phyloP scores from a whole-genome alignment of 768 basidiomycete species.

The Kwoniella dejecticola region DNA sequence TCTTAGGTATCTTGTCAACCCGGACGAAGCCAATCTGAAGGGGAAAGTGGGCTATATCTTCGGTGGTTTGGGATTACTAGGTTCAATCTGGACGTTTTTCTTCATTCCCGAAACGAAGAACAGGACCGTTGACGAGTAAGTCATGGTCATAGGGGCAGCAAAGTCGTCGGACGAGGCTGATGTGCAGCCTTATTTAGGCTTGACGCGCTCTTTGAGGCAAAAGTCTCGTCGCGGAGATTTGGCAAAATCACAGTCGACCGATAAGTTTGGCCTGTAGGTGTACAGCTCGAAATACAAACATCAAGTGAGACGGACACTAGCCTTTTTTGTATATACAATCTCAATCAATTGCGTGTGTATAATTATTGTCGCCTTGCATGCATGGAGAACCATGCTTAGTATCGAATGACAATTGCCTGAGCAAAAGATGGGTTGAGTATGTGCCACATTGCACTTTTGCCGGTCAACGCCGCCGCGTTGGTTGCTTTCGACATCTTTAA shows the following conservation, averaged over 20 bases:
- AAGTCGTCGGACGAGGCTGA: not conserved
- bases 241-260: not conserved
- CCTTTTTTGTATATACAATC: not conserved
- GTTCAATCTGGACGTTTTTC: slow-evolving; percentile 8
- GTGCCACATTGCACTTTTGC: slow-evolving; percentile 4
- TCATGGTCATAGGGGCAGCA: too few species aligned
- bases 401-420: too few species aligned
- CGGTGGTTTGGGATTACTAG: slow-evolving; percentile 16
- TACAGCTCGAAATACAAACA: too few species aligned
- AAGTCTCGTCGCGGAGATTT: slow-evolving; percentile 6
- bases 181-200: not conserved
- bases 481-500: not conserved
- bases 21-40: slow-evolving; percentile 28
- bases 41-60: slow-evolving; percentile 29
- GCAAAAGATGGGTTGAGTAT: too few species aligned
- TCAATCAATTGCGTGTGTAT: not conserved
- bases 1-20: slow-evolving; percentile 23
- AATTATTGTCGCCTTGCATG: not conserved
- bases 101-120: slow-evolving; percentile 22
- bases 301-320: too few species aligned
- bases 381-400: not conserved
- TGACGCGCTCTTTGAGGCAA: slow-evolving; percentile 6
- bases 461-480: slow-evolving; percentile 4
- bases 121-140: slow-evolving; percentile 20
- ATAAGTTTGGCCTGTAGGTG: too few species aligned